Evolutionary conservation across 805 yeast genomes (phyloP), one percentile per base, ranked within the genome.

Genomic region (Clavispora asparagi): DNA sequence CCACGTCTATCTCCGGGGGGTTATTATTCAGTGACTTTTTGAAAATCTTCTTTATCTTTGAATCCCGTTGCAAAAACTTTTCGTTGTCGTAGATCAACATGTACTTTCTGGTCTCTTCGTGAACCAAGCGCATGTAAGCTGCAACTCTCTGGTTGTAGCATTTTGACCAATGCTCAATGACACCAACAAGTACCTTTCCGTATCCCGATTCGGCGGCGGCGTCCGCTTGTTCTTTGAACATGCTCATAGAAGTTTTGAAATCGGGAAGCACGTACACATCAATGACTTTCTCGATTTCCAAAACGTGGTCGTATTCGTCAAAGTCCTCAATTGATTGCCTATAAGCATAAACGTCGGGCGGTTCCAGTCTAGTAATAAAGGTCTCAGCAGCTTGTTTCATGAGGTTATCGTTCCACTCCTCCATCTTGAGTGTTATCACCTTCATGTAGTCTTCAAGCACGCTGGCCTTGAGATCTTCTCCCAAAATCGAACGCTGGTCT

Each of bases 141-240:
- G 69, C 67, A 51, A 86, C 89, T 51, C 96, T 72, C 44, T 73
- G 64, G 41, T 77, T 68, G 50, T 88, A 71, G 42, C 86, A 70
- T 7, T 67, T 70, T 29, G 85, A 78, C 72, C 90, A 86, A 48
- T 83, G 81, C 43, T 77, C 82, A 13, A 89, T 79, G 11, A 88
- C 94, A 23, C 92, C 94, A 11, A 83, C 82, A 30, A 89, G 70
- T 26, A 89, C 85, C 51, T 83, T 77, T 7, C 90, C 88, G 63
- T 87, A 90, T 4, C 88, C 87, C 3, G 92, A 81, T 29, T 85
- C 91, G 0, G 90, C 87, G 0, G 95, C 94, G 7, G 86, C 91
- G 50, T 86, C 95, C 13, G 88, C 83, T 62, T 90, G 96, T 59
- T 89, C 96, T n/a, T 84, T 82, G 47, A 89, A 79, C 83, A 89